Evolutionary conservation across 345 rosid genomes (phyloP).

Genomic region (Rhodamnia rubescens): DNA sequence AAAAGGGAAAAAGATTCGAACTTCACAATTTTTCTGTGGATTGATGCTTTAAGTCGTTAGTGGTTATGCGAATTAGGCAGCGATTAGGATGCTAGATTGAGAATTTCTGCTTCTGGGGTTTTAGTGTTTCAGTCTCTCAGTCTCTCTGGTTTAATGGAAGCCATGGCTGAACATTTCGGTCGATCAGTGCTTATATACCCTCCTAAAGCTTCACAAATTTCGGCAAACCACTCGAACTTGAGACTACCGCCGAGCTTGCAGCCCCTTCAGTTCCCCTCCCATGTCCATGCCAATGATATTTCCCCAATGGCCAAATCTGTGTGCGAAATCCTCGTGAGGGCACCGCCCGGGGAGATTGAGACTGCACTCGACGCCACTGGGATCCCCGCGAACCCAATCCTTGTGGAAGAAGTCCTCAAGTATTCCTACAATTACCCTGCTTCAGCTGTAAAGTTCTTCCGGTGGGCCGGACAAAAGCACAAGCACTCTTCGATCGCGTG

Average conservation of each 20-base stretch:
- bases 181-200: background rate
- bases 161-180: background rate
- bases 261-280: conserved; percentile 12
- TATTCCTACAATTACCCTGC: conserved; percentile 24
- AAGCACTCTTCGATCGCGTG: conserved; percentile 26
- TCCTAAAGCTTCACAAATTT: background rate
- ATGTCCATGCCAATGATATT: conserved; percentile 12
- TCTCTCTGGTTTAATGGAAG: background rate
- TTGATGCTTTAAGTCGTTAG: background rate
- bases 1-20: background rate
- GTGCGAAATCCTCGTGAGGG: conserved; percentile 18
- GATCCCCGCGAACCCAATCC: conserved; percentile 16
- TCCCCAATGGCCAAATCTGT: conserved; percentile 19
- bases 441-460: conserved; percentile 35
- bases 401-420: conserved; percentile 32
- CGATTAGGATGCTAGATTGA: background rate
- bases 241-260: conserved; percentile 2
- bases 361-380: conserved; percentile 21
- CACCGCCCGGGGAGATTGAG: conserved; percentile 21
- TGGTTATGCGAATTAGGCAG: background rate
- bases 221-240: background rate
- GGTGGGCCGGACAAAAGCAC: conserved; percentile 28
- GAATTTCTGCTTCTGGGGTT: background rate
- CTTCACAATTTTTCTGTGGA: background rate
- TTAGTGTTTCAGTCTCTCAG: background rate